phyloP scores from a whole-genome alignment of 345 rosid genomes.

The Bretschneidera sinensis region DNA sequence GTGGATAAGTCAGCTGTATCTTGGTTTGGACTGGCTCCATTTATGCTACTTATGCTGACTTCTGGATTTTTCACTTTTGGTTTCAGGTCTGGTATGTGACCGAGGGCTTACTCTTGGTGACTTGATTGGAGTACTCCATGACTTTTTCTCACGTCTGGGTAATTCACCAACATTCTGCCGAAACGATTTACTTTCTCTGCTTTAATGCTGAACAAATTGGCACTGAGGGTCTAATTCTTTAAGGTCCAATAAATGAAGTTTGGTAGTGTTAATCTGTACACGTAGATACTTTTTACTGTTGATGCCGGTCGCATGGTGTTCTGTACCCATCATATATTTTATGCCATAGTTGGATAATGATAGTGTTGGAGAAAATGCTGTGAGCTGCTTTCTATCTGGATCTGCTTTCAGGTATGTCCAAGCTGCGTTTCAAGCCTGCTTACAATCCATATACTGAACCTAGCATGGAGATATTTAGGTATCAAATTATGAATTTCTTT shows the following conservation, averaged over 20 bases:
- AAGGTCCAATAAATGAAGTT: background rate
- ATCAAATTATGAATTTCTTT: slow-evolving; percentile 7
- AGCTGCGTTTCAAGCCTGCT: slow-evolving; percentile 85
- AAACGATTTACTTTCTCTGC: slow-evolving; percentile 5
- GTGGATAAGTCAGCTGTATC: slow-evolving; percentile 1
- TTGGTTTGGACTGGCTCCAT: background rate
- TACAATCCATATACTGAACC: slow-evolving; percentile 98
- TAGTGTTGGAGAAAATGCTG: background rate
- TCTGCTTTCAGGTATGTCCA: slow-evolving; percentile 67
- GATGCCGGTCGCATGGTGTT: no score
- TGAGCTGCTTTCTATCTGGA: background rate
- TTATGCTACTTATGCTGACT: background rate
- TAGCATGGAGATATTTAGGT: slow-evolving; percentile 97
- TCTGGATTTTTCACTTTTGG: background rate
- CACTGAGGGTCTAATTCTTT: background rate
- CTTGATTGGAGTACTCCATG: slow-evolving; percentile 77
- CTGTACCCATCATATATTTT: background rate
- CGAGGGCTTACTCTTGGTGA: slow-evolving; percentile 91
- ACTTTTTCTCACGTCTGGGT: slow-evolving; percentile 92
- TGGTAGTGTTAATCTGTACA: no score
- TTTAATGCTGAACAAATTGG: slow-evolving; percentile 1
- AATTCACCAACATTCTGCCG: slow-evolving; percentile 9
- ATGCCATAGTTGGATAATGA: background rate
- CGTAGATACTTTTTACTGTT: no score
- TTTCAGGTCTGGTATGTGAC: slow-evolving; percentile 86